These are phyloP conservation scores for Pseudophaeomoniella oleicola DNA, from an alignment of 2,329 filamentous ascomycete genomes.

Conservation along the genomic window DNA sequence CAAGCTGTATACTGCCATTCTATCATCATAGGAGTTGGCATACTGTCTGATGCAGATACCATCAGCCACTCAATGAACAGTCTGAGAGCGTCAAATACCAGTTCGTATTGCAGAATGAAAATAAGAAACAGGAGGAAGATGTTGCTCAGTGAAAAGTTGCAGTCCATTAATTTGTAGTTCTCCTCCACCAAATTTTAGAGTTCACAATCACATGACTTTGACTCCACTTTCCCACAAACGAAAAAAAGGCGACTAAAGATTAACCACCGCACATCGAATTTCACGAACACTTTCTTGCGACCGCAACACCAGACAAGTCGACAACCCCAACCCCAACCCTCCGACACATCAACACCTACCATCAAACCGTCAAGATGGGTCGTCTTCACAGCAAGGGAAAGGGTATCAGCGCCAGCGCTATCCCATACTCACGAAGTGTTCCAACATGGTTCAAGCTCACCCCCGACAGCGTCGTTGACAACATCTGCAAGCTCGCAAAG, in stretches of 20 bases:
- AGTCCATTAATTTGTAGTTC: too few species aligned
- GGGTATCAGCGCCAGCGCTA: constrained; percentile 89
- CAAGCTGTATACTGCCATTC: not conserved
- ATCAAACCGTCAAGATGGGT: constrained; percentile 48
- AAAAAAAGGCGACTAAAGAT: not conserved
- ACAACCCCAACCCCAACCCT: constrained; percentile 12
- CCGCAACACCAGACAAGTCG: constrained; percentile 2
- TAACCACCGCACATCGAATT: not conserved
- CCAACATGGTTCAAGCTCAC: constrained; percentile 98
- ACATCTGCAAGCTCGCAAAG: constrained; percentile 97
- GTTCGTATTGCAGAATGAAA: not conserved
- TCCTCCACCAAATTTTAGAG: not conserved
- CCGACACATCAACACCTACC: constrained; percentile 2
- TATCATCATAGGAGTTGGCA: not conserved
- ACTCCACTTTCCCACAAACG: not conserved
- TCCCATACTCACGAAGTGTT: constrained; percentile 89
- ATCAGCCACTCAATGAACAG: not conserved
- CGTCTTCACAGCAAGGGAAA: constrained; percentile 99
- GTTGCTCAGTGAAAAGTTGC: too few species aligned
- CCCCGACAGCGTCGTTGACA: constrained; percentile 94
- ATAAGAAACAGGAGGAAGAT: too few species aligned
- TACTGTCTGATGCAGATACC: not conserved
- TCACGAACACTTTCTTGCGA: not conserved
- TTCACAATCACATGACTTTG: constrained; percentile 2
- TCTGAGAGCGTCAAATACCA: not conserved